A percentile compares a stretch with the other conserved stretches of the same genome.
Evolutionary conservation across 441 rosid species (phyloP).

Genomic region (California macrophylla): DNA sequence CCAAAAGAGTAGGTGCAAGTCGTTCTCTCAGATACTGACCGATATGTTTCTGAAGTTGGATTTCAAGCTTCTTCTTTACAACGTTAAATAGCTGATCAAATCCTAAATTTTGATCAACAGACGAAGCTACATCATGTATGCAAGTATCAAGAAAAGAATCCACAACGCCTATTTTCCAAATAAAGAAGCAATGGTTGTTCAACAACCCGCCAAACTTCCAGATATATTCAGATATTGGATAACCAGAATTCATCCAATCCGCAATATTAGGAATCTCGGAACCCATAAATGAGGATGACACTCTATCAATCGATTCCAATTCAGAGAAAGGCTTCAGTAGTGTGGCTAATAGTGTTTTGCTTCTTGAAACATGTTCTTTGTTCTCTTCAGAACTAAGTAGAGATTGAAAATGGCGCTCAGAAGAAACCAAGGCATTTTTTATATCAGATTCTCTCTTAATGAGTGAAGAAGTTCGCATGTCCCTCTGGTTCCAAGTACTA

Average conservation of each 20-base stretch:
- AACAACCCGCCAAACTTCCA: constrained; percentile 65
- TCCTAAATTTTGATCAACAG: constrained; percentile 73
- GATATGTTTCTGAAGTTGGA: constrained; percentile 68
- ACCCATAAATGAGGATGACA: constrained; percentile 38
- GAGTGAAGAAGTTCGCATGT: constrained; percentile 55
- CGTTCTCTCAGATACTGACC: constrained; percentile 55
- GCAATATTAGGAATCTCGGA: constrained; percentile 41
- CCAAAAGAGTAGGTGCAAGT: constrained; percentile 53
- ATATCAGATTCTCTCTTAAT: constrained; percentile 60
- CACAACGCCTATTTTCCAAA: constrained; percentile 78
- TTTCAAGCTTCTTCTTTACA: constrained; percentile 71
- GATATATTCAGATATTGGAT: constrained; percentile 45
- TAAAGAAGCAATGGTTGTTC: constrained; percentile 62
- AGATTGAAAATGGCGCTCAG: constrained; percentile 59
- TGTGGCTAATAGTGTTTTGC: constrained; percentile 49
- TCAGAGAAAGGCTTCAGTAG: constrained; percentile 64
- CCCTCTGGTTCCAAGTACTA: constrained; percentile 84
- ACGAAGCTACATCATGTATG: constrained; percentile 69
- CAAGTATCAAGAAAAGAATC: constrained; percentile 86
- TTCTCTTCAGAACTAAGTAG: constrained; percentile 44
- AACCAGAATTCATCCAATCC: constrained; percentile 52
- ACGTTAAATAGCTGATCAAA: constrained; percentile 77
- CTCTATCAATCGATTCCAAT: constrained; percentile 57
- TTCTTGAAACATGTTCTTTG: constrained; percentile 41
- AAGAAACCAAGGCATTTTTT: constrained; percentile 46